Evolutionary conservation across 129 eudicot species (phyloP), one percentile per base, ranked within the genome.

Genomic region (Flaveria bidentis): DNA sequence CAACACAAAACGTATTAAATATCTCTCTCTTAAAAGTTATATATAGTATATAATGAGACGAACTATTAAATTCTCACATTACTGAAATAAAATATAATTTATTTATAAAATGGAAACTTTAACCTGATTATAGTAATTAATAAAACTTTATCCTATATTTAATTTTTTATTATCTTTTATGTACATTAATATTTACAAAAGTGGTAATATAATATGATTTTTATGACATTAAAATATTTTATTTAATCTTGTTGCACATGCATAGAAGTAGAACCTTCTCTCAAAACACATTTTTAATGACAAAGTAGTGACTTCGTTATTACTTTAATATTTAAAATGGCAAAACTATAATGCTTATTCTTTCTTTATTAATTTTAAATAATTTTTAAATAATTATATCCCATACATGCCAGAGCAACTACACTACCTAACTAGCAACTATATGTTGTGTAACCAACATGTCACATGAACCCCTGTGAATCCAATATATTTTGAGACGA

Each of bases 381-480:
- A 17, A 14, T n/a, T 41, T 63, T 64, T 52, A 63, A 80, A 65
- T 80, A 25, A 16, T 73, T 26, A 53, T 80, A 80, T 53, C 69
- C 52, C 83, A 72, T 72, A 41, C 67, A 73, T 65, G 83, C 75
- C 79, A 80, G 79, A 80, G 67, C 78, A 73, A 80, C 74, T 65
- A 73, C 79, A 73, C 78, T 53, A 26, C 79, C 74, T 74, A 73
- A 80, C 73, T 80, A 69, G 75, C 79, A 69, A 78, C 74, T 80
- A 73, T 80, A 73, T 72, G 74, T 45, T 53, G 79, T 64, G 69
- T 73, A 73, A 80, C 79, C 73, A 79, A 80, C 87, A 88, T 83
- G 78, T 70, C 86, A 74, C 86, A 85, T 88, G 88, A 78, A 83
- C 67, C 82, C 71, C 78, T 41, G 20, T 72, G 36, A 64, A 66